phyloP scores from a whole-genome alignment of 2,329 filamentous ascomycete species.

The Stachybotrys chartarum region DNA sequence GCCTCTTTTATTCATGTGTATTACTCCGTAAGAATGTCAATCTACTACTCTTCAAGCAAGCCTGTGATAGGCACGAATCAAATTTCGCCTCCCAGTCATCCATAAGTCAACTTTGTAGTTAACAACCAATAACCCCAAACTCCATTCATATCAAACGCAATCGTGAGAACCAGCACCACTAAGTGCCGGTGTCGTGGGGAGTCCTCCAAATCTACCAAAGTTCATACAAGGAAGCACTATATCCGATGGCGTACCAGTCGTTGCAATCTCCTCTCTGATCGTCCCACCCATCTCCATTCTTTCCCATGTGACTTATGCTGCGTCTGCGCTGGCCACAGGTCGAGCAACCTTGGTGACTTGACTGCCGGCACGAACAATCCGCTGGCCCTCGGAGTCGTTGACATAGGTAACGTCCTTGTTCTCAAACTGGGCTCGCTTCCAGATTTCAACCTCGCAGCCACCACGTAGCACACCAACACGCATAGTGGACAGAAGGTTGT shows the following conservation, averaged over 20 bases:
- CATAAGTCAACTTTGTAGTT: neutral
- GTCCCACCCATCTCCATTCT: neutral
- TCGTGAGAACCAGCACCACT: neutral
- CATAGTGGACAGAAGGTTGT: constrained; percentile 86
- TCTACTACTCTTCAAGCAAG: neutral
- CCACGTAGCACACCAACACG: constrained; percentile 79
- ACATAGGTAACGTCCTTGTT: constrained; percentile 76
- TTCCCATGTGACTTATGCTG: constrained; percentile 47
- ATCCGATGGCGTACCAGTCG: too few species aligned
- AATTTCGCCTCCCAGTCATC: neutral
- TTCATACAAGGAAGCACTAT: too few species aligned
- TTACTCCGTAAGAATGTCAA: too few species aligned
- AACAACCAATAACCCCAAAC: constrained; percentile 7
- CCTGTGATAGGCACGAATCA: neutral
- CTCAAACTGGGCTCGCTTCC: constrained; percentile 79
- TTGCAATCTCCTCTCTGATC: too few species aligned
- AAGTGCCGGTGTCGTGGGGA: neutral
- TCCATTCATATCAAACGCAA: constrained; percentile 12
- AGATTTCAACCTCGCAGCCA: constrained; percentile 85
- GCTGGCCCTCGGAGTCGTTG: constrained; percentile 73
- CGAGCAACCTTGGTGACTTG: constrained; percentile 80
- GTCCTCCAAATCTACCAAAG: neutral
- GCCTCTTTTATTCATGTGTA: neutral
- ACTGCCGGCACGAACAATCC: constrained; percentile 76
- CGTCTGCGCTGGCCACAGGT: constrained; percentile 76